Evolutionary conservation across 768 basidiomycete genomes (phyloP).

Genomic region (Lactarius evosmus): DNA sequence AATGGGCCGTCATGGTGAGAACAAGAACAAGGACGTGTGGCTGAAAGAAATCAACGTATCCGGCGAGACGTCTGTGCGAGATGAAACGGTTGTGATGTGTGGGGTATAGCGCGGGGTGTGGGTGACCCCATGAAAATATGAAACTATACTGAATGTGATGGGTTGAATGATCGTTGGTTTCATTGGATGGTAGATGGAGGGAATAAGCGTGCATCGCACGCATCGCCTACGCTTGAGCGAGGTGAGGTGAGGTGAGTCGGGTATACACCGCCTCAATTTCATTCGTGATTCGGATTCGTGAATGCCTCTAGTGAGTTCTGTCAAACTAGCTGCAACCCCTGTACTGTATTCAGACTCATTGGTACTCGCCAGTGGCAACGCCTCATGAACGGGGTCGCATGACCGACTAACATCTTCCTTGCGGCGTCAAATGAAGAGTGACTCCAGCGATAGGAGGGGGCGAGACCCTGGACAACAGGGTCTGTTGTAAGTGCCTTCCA

Average conservation of each 20-base stretch:
- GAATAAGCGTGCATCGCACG: background rate
- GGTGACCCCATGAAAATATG: constrained; percentile 8
- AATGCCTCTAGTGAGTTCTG: background rate
- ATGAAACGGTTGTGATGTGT: constrained; percentile 17
- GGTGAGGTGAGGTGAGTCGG: constrained; percentile 9
- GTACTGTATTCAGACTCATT: constrained; percentile 3
- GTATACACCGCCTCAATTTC: background rate
- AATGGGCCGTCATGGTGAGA: constrained; percentile 16
- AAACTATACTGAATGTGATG: background rate
- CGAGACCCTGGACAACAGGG: constrained; percentile 5
- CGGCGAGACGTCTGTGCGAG: constrained; percentile 15
- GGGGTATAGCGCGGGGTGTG: constrained; percentile 25
- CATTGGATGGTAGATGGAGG: background rate
- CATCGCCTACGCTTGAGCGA: background rate
- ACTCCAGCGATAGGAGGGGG: constrained; percentile 18
- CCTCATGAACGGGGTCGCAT: constrained; percentile 11
- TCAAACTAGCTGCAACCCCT: constrained; percentile 10
- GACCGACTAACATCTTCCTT: constrained; percentile 8
- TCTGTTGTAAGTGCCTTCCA: background rate
- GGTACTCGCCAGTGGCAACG: background rate
- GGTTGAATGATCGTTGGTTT: background rate
- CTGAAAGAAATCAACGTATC: constrained; percentile 18
- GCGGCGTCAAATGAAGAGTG: constrained; percentile 22
- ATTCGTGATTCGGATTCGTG: background rate
- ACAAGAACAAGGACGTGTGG: constrained; percentile 14